Evolutionary conservation across 306 rosid genomes (phyloP), one percentile per base, ranked within the genome.

Genomic region (Vigna reflexopilosa): DNA sequence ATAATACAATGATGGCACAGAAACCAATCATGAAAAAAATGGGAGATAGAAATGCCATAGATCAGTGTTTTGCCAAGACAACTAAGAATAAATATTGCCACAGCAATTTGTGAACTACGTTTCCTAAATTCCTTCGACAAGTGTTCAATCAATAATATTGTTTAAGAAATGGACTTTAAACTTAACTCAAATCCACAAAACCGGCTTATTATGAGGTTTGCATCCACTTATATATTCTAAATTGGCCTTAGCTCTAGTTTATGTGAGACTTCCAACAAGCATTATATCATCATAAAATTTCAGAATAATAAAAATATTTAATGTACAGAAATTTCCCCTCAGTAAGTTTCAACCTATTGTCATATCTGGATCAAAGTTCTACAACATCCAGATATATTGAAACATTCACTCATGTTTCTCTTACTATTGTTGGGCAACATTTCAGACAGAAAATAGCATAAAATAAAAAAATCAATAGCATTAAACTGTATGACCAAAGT

Each of bases 341-440:
- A 42, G 0, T 8, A 45, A 24, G 51, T 64, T 71, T 64, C 38
- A 77, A 55, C 19, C 17, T n/a, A 48, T 16, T 1, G 63, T 16
- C 72, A 76, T 44, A 65, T 56, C n/a, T 24, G 71, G 45, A 55
- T 28, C 68, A 12, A 67, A 47, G 24, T 32, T 57, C 52, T 22
- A 73, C 56, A 38, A 75, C 19, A 42, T 50, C n/a, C 48, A 26
- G 50, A 72, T 11, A 73, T 66, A 55, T 62, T 50, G 73, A 52
- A 74, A 62, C 70, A 19, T 45, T 28, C 17, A 15, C 47, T 32
- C 47, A 8, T 73, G 47, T 54, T 58, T 51, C 70, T 62, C 24
- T 59, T 50, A 49, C 32, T 62, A 70, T 15, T 62, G 38, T 15
- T 62, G 44, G 16, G 77, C 26, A 44, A 44, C 50, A 70, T 65